Conservation (phyloP, 306 rosid species). For the Cicer chorassanicum region DNA sequence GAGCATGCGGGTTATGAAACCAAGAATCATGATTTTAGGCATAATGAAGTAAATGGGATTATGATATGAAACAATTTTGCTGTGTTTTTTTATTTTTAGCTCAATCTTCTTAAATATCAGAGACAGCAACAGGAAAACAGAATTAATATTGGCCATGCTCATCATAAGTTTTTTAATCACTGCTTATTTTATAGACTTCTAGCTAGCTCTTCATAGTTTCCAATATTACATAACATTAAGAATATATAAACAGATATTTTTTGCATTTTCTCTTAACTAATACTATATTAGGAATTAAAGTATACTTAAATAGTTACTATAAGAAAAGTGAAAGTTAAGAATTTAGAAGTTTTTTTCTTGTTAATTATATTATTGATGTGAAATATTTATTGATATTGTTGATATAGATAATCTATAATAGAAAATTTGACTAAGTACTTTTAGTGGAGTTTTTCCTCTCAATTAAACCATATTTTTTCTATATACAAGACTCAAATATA, state of each 20-base stretch:
- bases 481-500: no score
- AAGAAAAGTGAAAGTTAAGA: neutral
- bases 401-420: no score
- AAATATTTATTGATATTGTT: no score
- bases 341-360: neutral
- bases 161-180: conserved; percentile 41
- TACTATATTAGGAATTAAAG: no score
- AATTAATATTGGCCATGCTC: conserved; percentile 57
- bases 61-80: conserved; percentile 58
- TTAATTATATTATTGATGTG: no score
- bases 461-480: no score
- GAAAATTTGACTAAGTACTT: no score
- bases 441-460: no score
- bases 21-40: conserved; percentile 89
- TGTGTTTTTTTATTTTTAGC: conserved; percentile 44
- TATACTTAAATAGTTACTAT: neutral
- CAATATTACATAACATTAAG: neutral
- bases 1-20: conserved; percentile 98
- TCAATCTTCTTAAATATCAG: conserved; percentile 45
- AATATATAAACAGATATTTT: neutral
- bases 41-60: conserved; percentile 83
- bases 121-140: conserved; percentile 53
- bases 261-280: no score
- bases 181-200: conserved; percentile 38
- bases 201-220: conserved; percentile 13